Conservation (phyloP, 768 basidiomycete species). For the Phaffia australis region DNA sequence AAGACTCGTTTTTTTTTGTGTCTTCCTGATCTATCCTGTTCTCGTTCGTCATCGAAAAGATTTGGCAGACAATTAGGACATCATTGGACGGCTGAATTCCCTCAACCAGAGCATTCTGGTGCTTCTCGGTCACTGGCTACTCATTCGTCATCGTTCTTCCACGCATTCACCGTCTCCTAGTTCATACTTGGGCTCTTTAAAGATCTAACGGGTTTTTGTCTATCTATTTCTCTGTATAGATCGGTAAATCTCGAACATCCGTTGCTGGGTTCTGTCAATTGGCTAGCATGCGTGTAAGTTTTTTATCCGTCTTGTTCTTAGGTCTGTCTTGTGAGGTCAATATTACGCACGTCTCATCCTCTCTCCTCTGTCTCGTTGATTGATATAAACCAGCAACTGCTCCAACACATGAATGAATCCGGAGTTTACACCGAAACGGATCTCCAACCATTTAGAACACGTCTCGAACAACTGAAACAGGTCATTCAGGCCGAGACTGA, state of each 20-base stretch:
- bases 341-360: not conserved
- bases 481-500: constrained; percentile 77
- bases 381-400: constrained; percentile 59
- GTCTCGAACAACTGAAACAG: constrained; percentile 66
- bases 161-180: not conserved
- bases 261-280: constrained; percentile 94
- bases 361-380: not conserved
- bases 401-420: constrained; percentile 91
- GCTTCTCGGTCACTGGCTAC: not conserved
- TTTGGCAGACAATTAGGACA: not conserved
- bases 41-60: too few relatives aligned
- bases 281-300: constrained; percentile 85
- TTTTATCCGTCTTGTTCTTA: not conserved
- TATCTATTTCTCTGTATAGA: constrained; percentile 33
- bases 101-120: not conserved
- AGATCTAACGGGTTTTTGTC: not conserved
- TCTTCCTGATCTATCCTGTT: too few relatives aligned
- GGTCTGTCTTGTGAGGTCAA: not conserved
- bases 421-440: constrained; percentile 86
- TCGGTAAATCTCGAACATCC: constrained; percentile 87
- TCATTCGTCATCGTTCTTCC: not conserved
- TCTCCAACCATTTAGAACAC: constrained; percentile 72
- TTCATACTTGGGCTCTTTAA: too few relatives aligned
- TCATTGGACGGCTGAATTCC: not conserved
- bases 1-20: constrained; percentile 1